Evolutionary conservation across 1,139 yeast species (phyloP), one percentile per base, ranked within the genome.

Genomic region (Arxiozyma telluris): DNA sequence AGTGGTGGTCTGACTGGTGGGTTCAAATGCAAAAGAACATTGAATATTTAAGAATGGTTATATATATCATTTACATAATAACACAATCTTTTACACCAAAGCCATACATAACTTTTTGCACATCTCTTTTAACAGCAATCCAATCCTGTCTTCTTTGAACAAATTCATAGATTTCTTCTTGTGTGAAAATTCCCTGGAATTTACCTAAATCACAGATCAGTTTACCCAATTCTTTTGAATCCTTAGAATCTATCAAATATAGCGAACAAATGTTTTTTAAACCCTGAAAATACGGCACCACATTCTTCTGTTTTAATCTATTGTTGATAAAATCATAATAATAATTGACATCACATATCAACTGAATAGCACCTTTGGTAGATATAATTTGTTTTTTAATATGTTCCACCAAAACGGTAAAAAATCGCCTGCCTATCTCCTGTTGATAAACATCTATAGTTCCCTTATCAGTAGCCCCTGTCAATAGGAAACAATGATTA

Each of bases 91-190:
- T 73, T 41, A 85, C 71, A 18, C 93, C 89, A 54, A 90, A 76
- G 0, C 98, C 98, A 64, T 90, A 93, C 84, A 93, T 87, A n/a
- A 88, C 93, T 66, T 85, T 88, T 67, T 93, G 98, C 6, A 93
- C 98, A 55, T 87, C 89, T 57, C 77, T 76, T 60, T 81, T 82
- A 45, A 93, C 87, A 48, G 74, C 66, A 0, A 79, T 71, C 98
- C 98, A 93, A 66, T 93, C 98, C 49, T 83, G 79, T 55, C 98
- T 75, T 57, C 96, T 75, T 63, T 87, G 93, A 4, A 90, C 96
- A 72, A 91, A 87, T 64, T 90, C 96, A 64, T 88, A 87, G 30
- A 93, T 85, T 62, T 93, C 98, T 62, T 93, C 98, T 51, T 95
- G 96, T 44, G 84, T 82, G 66, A 93, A 85, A 7, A 91, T 82